phyloP scores from a whole-genome alignment of 768 basidiomycete genomes.

The Clitopilus passeckerianus region DNA sequence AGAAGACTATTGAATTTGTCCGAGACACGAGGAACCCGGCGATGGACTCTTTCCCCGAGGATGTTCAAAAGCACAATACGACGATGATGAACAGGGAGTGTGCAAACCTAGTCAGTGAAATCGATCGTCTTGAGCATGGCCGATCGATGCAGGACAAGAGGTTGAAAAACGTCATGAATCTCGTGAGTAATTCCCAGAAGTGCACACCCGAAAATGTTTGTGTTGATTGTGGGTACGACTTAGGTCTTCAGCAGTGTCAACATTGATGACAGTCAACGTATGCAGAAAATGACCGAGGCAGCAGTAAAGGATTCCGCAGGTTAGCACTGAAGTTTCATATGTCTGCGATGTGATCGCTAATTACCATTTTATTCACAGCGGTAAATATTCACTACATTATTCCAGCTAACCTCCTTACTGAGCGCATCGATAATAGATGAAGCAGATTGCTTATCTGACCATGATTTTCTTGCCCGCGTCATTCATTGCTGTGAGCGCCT shows the following conservation, averaged over 20 bases:
- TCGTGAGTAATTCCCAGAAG: conserved; percentile 30
- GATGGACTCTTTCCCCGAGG: conserved; percentile 29
- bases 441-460: conserved; percentile 55
- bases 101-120: conserved; percentile 43
- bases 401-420: not conserved
- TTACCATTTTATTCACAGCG: conserved; percentile 9
- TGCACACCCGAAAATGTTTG: not conserved
- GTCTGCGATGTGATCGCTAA: not conserved
- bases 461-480: conserved; percentile 61
- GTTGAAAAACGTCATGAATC: conserved; percentile 47
- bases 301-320: conserved; percentile 45
- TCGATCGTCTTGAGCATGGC: conserved; percentile 36
- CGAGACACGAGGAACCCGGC: conserved; percentile 41
- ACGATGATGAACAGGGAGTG: conserved; percentile 41
- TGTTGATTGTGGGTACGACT: not conserved
- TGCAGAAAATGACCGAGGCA: conserved; percentile 48
- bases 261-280: conserved; percentile 47
- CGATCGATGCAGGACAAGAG: conserved; percentile 42
- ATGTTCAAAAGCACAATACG: conserved; percentile 21
- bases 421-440: conserved; percentile 29
- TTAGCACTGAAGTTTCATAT: conserved; percentile 11
- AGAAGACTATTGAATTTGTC: conserved; percentile 40
- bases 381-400: conserved; percentile 8
- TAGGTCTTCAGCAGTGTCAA: conserved; percentile 60
- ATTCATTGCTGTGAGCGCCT: conserved; percentile 38